Conservation (phyloP, 805 yeast genomes). For the Blastobotrys mokoenaii region DNA sequence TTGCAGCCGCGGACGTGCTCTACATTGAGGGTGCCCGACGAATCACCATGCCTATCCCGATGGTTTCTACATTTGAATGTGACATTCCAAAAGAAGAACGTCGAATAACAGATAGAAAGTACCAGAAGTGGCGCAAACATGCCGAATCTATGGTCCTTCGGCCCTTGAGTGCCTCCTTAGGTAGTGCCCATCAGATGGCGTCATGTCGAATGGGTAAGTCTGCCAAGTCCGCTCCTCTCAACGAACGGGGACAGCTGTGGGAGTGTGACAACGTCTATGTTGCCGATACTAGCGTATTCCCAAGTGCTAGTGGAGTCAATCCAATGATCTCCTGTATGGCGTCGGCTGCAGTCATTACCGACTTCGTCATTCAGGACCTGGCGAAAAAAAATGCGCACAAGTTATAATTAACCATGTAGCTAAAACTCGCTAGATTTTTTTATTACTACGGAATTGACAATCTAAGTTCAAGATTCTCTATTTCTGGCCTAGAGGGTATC, state of each 20-base stretch:
- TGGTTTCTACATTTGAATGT: constrained; percentile 33
- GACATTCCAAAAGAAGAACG: constrained; percentile 28
- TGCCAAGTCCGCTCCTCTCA: constrained; percentile 38
- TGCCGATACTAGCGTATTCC: constrained; percentile 43
- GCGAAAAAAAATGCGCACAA: constrained; percentile 2
- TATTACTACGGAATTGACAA: too few relatives aligned
- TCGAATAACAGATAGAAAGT: constrained; percentile 36
- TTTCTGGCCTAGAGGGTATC: too few relatives aligned
- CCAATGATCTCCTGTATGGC: constrained; percentile 47
- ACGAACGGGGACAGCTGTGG: constrained; percentile 36
- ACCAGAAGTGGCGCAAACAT: constrained; percentile 23
- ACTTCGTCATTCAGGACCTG: constrained; percentile 29
- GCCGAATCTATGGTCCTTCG: constrained; percentile 11
- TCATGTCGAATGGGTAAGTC: constrained; percentile 36
- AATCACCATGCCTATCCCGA: constrained; percentile 31
- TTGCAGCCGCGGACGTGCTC: constrained; percentile 36
- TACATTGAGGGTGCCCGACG: constrained; percentile 43
- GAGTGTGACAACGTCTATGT: constrained; percentile 42
- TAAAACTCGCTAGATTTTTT: too few relatives aligned
- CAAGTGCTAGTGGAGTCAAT: constrained; percentile 46
- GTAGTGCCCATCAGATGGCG: constrained; percentile 49
- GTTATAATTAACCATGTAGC: background rate
- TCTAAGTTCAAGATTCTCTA: too few relatives aligned
- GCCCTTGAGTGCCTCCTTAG: constrained; percentile 30
- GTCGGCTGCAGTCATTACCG: constrained; percentile 36